phyloP scores from a whole-genome alignment of 345 rosid species.

The Zanthoxylum bungeanum region DNA sequence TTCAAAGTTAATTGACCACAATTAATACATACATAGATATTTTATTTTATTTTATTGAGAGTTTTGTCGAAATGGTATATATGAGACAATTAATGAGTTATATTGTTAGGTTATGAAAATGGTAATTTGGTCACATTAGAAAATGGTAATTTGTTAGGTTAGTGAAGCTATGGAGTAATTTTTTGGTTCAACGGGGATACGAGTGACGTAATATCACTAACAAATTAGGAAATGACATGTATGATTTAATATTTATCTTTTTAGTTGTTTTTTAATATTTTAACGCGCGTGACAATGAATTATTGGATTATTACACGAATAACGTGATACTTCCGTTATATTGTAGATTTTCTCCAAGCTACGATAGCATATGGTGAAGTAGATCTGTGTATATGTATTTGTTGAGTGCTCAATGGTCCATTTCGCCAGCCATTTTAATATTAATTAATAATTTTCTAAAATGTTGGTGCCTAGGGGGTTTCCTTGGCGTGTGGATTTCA shows the following conservation, averaged over 20 bases:
- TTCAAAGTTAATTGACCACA: not conserved
- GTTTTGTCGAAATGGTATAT: not conserved
- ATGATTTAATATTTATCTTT: too few species aligned
- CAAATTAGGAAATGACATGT: too few species aligned
- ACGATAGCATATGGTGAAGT: slow-evolving; percentile 16
- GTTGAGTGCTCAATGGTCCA: slow-evolving; percentile 41
- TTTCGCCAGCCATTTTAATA: slow-evolving; percentile 31
- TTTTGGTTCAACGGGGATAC: too few species aligned
- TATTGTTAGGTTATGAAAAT: not conserved
- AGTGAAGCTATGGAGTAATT: slow-evolving; percentile 13
- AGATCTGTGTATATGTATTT: slow-evolving; percentile 20
- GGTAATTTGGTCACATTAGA: slow-evolving; percentile 3
- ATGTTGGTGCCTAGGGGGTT: slow-evolving; percentile 42
- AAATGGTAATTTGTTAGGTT: slow-evolving; percentile 10
- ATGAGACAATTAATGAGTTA: not conserved
- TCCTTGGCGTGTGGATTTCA: slow-evolving; percentile 69
- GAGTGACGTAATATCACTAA: too few species aligned
- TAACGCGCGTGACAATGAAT: too few species aligned
- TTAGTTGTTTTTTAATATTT: too few species aligned
- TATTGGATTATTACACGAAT: too few species aligned
- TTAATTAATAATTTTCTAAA: slow-evolving; percentile 5
- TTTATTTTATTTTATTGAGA: too few species aligned
- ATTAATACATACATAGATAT: not conserved
- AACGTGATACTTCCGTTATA: too few species aligned
- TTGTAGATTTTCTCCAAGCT: too few species aligned